phyloP scores from a whole-genome alignment of 176 grass and related monocot species.

The Ampelocalamus luodianensis region DNA sequence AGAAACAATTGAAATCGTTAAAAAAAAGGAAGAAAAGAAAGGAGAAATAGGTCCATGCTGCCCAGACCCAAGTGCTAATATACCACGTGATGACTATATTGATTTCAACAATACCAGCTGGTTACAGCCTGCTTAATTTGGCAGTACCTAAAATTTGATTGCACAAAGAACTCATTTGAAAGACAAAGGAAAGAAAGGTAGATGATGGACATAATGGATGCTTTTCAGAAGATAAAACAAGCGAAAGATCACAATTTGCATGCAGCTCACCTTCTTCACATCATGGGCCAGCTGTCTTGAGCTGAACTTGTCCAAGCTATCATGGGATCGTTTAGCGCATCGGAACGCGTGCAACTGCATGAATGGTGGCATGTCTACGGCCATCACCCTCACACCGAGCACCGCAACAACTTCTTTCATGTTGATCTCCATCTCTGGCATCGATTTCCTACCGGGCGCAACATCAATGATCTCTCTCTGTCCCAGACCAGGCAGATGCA shows the following conservation, averaged over 20 bases:
- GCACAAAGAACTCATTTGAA: background rate
- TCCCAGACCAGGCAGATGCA: conserved; percentile 40
- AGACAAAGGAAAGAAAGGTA: background rate
- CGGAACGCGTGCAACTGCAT: conserved; percentile 80
- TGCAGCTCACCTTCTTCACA: conserved; percentile 65
- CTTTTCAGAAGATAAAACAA: conserved; percentile 18
- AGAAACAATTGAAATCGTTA: background rate
- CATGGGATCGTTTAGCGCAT: conserved; percentile 67
- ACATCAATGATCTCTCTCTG: conserved; percentile 38
- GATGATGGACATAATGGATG: background rate
- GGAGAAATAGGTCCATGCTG: background rate
- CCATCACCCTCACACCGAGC: conserved; percentile 71
- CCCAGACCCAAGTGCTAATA: background rate
- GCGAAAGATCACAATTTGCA: conserved; percentile 20
- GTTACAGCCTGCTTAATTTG: background rate
- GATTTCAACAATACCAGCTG: background rate
- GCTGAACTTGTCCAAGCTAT: conserved; percentile 72
- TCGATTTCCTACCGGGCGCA: conserved; percentile 66
- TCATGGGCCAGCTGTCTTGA: conserved; percentile 86
- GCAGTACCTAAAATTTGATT: background rate
- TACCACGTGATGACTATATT: background rate
- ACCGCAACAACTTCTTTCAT: conserved; percentile 58
- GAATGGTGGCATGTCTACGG: conserved; percentile 75
- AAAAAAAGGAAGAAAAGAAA: background rate
- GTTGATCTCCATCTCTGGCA: conserved; percentile 70